These are phyloP conservation scores for Cytospora leucostoma DNA, from an alignment of 2,329 filamentous ascomycete genomes.

Conservation along the genomic window DNA sequence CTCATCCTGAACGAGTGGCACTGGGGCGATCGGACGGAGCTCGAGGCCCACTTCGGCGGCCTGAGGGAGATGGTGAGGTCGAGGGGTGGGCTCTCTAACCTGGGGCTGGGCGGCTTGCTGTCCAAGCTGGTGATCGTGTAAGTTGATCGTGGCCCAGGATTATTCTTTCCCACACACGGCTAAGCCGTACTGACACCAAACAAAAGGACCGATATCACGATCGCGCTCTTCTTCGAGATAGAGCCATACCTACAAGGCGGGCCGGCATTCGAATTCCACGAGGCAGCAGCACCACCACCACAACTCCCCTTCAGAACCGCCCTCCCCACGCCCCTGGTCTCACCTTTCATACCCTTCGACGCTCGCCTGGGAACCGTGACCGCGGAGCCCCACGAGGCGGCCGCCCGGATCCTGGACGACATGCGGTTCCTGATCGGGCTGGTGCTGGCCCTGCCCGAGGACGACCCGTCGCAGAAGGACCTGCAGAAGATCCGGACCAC, in stretches of 20 bases:
- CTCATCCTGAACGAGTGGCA: conserved; percentile 56
- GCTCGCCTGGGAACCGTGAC: conserved; percentile 44
- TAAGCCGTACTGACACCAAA: not conserved
- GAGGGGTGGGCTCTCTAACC: conserved; percentile 47
- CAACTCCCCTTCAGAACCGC: conserved; percentile 45
- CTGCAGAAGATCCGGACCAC: conserved; percentile 43
- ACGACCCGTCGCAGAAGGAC: conserved; percentile 38
- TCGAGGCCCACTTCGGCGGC: conserved; percentile 49
- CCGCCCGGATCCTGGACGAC: conserved; percentile 53
- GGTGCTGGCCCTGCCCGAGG: conserved; percentile 43
- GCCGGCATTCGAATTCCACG: conserved; percentile 45
- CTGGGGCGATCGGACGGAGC: conserved; percentile 49
- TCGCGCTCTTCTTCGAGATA: conserved; percentile 51
- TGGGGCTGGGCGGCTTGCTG: conserved; percentile 50
- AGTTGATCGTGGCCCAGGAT: conserved; percentile 29
- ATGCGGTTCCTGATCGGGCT: conserved; percentile 50
- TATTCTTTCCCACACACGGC: not conserved
- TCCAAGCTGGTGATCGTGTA: conserved; percentile 53
- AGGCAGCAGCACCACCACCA: conserved; percentile 32
- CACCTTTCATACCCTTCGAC: conserved; percentile 45
- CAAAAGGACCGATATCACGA: conserved; percentile 47
- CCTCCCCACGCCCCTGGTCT: conserved; percentile 51
- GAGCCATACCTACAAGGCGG: conserved; percentile 45
- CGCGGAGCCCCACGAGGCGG: conserved; percentile 47
- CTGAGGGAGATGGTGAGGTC: conserved; percentile 50